phyloP scores from a whole-genome alignment of 306 rosid species.

The Astragalus glycyphyllos region DNA sequence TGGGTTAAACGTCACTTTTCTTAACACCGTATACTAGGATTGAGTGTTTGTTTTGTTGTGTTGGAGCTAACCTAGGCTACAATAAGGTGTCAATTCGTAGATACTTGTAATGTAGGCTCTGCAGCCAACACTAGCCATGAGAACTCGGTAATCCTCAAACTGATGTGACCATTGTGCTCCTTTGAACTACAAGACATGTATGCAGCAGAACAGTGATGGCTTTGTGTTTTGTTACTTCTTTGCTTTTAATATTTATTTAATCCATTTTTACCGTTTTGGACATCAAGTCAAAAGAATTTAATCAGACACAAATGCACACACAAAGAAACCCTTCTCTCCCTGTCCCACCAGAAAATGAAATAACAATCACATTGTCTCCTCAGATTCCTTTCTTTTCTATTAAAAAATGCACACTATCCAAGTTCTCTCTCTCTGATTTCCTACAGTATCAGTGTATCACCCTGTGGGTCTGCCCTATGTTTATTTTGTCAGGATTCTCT shows the following conservation, averaged over 20 bases:
- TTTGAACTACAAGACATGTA: slow-evolving; percentile 52
- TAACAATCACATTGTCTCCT: slow-evolving; percentile 77
- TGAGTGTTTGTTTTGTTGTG: not conserved
- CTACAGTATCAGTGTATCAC: too few relatives aligned
- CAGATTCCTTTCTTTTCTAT: slow-evolving; percentile 79
- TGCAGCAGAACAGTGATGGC: slow-evolving; percentile 50
- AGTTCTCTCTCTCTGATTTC: slow-evolving; percentile 60
- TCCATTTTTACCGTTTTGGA: slow-evolving; percentile 45
- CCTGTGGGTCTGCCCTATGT: slow-evolving; percentile 87
- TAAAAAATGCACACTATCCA: slow-evolving; percentile 52
- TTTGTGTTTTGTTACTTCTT: slow-evolving; percentile 43
- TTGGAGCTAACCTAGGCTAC: slow-evolving; percentile 41
- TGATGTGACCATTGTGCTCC: slow-evolving; percentile 43
- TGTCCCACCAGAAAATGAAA: slow-evolving; percentile 84
- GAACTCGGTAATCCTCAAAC: slow-evolving; percentile 47
- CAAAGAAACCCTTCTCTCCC: slow-evolving; percentile 34
- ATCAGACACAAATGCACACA: slow-evolving; percentile 61
- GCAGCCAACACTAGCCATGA: slow-evolving; percentile 68
- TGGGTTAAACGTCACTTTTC: slow-evolving; percentile 13
- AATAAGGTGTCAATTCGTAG: slow-evolving; percentile 64
- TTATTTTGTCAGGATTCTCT: slow-evolving; percentile 96
- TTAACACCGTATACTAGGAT: not conserved
- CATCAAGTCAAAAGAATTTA: slow-evolving; percentile 70
- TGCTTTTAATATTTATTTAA: slow-evolving; percentile 15
- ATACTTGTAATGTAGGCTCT: slow-evolving; percentile 67